Conservation (phyloP, 2,329 filamentous ascomycete species). For the Aspergillus brasiliensis region DNA sequence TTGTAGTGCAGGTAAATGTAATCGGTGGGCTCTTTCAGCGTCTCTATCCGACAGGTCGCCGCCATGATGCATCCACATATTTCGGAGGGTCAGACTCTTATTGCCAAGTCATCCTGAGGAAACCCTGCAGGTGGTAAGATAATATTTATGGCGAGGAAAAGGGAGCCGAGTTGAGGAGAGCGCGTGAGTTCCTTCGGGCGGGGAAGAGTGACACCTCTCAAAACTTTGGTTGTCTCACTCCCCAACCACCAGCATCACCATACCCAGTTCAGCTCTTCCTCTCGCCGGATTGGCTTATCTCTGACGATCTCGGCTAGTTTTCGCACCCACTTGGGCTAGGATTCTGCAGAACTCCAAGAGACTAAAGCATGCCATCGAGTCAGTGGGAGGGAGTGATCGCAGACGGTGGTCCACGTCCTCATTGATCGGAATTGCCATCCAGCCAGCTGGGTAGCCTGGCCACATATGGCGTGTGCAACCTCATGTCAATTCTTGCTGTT, state of each 20-base stretch:
- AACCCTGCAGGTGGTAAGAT: background rate
- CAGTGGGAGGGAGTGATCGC: background rate
- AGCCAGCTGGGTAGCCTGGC: background rate
- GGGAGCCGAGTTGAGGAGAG: too few species aligned
- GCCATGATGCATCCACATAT: background rate
- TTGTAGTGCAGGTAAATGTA: background rate
- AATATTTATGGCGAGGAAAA: background rate
- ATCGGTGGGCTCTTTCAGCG: background rate
- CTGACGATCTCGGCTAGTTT: background rate
- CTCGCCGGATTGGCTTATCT: background rate
- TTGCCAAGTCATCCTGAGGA: background rate
- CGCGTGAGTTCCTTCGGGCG: background rate
- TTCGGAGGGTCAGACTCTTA: background rate
- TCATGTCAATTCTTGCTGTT: background rate
- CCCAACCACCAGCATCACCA: background rate
- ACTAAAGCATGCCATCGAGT: background rate
- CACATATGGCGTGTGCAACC: background rate
- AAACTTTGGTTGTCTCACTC: background rate
- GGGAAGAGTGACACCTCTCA: background rate
- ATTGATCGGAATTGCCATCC: background rate
- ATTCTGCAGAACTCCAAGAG: background rate
- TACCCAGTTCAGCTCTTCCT: background rate
- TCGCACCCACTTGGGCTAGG: background rate
- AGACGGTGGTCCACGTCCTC: background rate
- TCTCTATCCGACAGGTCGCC: background rate